These are phyloP conservation scores for Phytophthora ohioensis DNA, from an alignment of 352 stramenopile species.

Conservation along the genomic window DNA sequence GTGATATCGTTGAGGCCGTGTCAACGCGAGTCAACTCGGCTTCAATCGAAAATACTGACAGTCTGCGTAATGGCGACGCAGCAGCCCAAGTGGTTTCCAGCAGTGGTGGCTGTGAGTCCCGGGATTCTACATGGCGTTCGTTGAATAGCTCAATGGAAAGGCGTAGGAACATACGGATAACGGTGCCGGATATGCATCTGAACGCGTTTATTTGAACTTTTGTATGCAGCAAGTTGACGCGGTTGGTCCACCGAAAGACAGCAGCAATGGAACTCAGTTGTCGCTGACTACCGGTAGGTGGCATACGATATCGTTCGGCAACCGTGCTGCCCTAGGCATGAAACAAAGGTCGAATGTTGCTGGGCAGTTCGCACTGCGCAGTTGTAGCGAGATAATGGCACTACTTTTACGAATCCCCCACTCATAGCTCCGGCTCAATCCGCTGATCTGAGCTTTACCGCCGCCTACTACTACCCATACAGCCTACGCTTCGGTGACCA, in stretches of 20 bases:
- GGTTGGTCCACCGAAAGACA: conserved; percentile 13
- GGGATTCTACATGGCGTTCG: conserved; percentile 24
- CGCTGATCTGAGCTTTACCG: conserved; percentile 19
- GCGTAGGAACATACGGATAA: conserved; percentile 10
- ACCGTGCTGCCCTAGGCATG: not conserved
- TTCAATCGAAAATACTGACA: not conserved
- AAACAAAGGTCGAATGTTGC: not conserved
- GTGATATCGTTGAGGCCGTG: conserved; percentile 25
- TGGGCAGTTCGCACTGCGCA: not conserved
- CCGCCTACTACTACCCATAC: not conserved
- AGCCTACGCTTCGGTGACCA: not conserved
- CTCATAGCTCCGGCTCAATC: conserved; percentile 15
- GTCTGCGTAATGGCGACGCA: conserved; percentile 3
- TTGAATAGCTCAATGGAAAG: conserved; percentile 12
- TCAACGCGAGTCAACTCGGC: conserved; percentile 12
- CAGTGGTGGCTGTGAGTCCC: conserved; percentile 11
- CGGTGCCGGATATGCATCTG: not conserved
- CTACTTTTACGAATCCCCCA: conserved; percentile 23
- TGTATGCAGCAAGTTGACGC: conserved; percentile 17
- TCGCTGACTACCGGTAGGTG: no score
- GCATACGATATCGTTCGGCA: not conserved
- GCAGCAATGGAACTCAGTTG: not conserved
- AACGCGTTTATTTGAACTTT: not conserved
- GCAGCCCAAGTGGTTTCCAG: not conserved
- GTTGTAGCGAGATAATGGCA: not conserved